phyloP scores from a whole-genome alignment of 192 early-diverging fungal species.

The Phlyctochytrium planicorne region DNA sequence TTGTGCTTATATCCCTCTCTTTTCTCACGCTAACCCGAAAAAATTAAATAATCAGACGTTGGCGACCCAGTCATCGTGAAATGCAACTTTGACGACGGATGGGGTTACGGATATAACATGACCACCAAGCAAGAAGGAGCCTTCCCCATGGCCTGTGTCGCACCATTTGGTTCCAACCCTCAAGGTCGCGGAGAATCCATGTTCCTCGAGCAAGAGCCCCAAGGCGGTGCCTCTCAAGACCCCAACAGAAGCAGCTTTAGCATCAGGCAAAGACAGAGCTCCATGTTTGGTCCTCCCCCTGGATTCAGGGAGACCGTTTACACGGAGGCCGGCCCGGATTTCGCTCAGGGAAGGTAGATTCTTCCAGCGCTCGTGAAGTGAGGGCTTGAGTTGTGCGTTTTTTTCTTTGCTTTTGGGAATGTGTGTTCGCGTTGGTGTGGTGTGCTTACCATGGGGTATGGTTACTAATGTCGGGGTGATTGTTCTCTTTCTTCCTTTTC shows the following conservation, averaged over 20 bases:
- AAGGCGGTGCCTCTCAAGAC: too few species aligned
- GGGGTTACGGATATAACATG: conserved; percentile 53
- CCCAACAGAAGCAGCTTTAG: neutral
- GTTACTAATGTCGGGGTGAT: neutral
- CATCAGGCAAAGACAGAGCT: neutral
- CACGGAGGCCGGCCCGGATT: too few species aligned
- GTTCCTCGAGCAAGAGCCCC: neutral
- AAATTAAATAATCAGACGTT: too few species aligned
- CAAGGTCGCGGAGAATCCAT: neutral
- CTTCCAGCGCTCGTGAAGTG: too few species aligned
- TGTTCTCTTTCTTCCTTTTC: neutral
- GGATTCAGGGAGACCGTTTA: neutral
- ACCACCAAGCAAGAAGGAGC: conserved; percentile 48
- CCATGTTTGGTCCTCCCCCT: neutral
- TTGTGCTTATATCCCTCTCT: too few species aligned
- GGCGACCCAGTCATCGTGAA: conserved; percentile 49
- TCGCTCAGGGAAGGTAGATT: too few species aligned
- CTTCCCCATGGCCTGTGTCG: conserved; percentile 55
- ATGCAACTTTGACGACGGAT: conserved; percentile 50
- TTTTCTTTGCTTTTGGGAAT: neutral
- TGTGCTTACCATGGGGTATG: neutral
- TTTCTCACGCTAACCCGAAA: too few species aligned
- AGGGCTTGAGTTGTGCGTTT: neutral
- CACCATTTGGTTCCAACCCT: neutral
- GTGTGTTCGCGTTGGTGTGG: neutral